phyloP scores from a whole-genome alignment of 768 basidiomycete species.

The Tricholoma hemisulphureum region DNA sequence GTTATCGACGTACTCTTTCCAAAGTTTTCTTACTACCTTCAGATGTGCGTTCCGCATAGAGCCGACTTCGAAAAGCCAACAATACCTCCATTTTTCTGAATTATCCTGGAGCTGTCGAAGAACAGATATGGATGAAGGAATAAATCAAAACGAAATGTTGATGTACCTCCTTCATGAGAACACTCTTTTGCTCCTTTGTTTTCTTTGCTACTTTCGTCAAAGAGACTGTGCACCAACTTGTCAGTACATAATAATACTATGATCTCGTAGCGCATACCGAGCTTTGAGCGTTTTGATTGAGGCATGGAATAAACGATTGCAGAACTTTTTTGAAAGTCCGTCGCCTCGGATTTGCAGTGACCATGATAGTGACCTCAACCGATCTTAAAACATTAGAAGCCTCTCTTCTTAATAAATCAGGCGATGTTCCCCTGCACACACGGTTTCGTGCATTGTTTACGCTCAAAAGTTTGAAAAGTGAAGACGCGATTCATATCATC shows the following conservation, averaged over 20 bases:
- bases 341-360: constrained; percentile 27
- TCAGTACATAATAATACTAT: constrained; percentile 7
- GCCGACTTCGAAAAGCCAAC: constrained; percentile 94
- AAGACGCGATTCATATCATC: constrained; percentile 82
- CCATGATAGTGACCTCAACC: constrained; percentile 37
- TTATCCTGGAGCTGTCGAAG: constrained; percentile 68
- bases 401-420: constrained; percentile 73
- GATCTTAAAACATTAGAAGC: constrained; percentile 69
- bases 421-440: constrained; percentile 75
- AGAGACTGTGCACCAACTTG: constrained; percentile 59
- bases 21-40: constrained; percentile 88
- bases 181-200: constrained; percentile 86
- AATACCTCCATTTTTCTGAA: constrained; percentile 88
- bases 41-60: constrained; percentile 94
- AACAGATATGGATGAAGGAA: constrained; percentile 3
- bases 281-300: constrained; percentile 82
- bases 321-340: constrained; percentile 48
- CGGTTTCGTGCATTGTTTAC: constrained; percentile 92
- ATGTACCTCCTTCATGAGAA: constrained; percentile 75
- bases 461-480: constrained; percentile 76
- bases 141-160: not conserved
- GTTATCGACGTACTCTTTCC: constrained; percentile 76
- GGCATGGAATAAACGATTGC: constrained; percentile 71
- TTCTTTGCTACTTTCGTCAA: constrained; percentile 94
- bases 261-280: constrained; percentile 55